Conservation (phyloP, 305 asterid species). For the Solanum chacoense region DNA sequence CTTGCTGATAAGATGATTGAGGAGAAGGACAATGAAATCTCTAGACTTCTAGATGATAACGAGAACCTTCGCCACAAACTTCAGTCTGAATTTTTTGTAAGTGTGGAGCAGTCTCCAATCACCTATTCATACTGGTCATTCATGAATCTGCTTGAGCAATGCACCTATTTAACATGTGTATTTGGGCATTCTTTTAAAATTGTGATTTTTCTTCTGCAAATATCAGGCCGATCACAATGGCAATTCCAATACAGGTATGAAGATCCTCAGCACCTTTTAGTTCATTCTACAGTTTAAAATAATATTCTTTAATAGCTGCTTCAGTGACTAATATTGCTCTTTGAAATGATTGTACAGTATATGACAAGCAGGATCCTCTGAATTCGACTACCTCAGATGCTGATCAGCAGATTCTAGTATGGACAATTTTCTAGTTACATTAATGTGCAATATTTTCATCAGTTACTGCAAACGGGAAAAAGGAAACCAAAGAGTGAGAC, state of each 20-base stretch:
- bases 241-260: constrained; percentile 47
- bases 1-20: constrained; percentile 98
- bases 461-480: background rate
- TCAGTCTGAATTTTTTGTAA: constrained; percentile 61
- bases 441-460: background rate
- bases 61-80: constrained; percentile 57
- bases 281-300: background rate
- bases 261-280: background rate
- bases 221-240: constrained; percentile 52
- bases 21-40: constrained; percentile 86
- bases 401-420: constrained; percentile 92
- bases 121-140: constrained; percentile 10
- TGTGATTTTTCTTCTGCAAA: background rate
- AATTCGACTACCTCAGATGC: constrained; percentile 64
- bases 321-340: constrained; percentile 12
- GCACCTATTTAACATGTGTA: background rate
- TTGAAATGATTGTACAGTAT: constrained; percentile 38
- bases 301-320: background rate
- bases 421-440: constrained; percentile 15
- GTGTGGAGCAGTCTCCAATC: constrained; percentile 1
- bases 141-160: constrained; percentile 2
- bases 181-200: background rate
- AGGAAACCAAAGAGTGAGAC: background rate
- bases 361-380: constrained; percentile 47
- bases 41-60: constrained; percentile 70